Evolutionary conservation across 352 stramenopile species (phyloP), one percentile per base, ranked within the genome.

Genomic region (Phytopythium mirpurense): DNA sequence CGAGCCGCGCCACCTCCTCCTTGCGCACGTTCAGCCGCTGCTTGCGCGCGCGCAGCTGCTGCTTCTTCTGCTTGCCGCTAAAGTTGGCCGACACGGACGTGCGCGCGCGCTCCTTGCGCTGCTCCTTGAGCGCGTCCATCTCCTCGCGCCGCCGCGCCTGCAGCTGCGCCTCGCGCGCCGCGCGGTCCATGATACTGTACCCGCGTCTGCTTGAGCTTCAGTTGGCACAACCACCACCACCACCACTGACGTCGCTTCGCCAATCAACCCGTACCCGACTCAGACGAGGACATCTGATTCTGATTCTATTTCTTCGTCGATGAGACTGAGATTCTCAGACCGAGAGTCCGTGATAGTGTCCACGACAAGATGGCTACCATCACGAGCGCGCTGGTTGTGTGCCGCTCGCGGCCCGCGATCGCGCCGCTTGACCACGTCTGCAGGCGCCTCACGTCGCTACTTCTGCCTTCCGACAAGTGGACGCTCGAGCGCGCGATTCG

Each of bases 1-100:
- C 57, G 49, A 77, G 50, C 27, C 70, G 61, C 11, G 69, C 77
- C 23, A 70, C 70, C 42, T 90, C 70, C 18, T 88, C 76, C 54
- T 72, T 77, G 45, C 83, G 83, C 27, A 65, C 72, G 29, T 75
- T 72, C 27, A 93, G 50, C 5, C 83, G 80, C 74, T 90, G 78
- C 67, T 93, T 93, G 57, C 79, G 82, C 14, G 79, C 80, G 23
- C 83, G 83, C 42, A 93, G 65, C 63, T 93, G 83, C 57, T 84
- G 68, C 57, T 90, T 93, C 63, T 93, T 93, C 63, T 93, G 78
- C 62, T 93, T 93, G 60, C 83, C 83, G 47, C 83, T 93, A 52
- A 93, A 93, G 40, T 71, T 86, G 50, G 68, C 66, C 42, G 68
- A 74, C 31, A 54, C 59, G 1, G 72, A 80, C 1, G 65, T 79